Base-by-base conservation (phyloP, 2,329 filamentous ascomycete species). In the Colletotrichum neosansevieriae region DNA sequence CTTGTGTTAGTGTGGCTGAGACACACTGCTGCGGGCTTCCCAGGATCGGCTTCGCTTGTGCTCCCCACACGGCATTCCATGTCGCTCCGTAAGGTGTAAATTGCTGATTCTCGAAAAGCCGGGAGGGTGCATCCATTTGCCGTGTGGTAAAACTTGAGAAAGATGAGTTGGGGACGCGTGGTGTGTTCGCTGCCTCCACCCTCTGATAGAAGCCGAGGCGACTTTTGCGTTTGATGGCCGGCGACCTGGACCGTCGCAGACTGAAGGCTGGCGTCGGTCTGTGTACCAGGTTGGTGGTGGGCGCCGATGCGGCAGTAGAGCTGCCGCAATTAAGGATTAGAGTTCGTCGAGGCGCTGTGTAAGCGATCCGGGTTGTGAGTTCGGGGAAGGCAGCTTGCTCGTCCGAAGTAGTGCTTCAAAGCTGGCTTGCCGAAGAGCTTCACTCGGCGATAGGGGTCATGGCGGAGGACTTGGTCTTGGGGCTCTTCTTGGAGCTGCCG, bases 391-490 rank as follows among this genome's bases (percentile, higher is more conserved):
- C 29, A 47, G 29, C 29, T 45, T 50, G 47, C 42, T 58, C 65
- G 53, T 68, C 65, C 60, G 54, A 68, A 64, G 51, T 47, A 38
- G 21, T 40, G 40, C 47, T 42, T 50, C 13, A 24, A 24, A 59
- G 45, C 32, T 40, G 38, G 54, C 34, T 47, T 68, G 42, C n/a
- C 56, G 12, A 12, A 17, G 34, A 24, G 44, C 63, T 69, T 68
- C 61, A 68, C 79, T 90, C 88, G 72, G 81, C 75, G 75, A 89
- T 89, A 68, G 86, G 83, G 58, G 85, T 81, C 81, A 90, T 88
- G 74, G 79, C 77, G 67, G 76, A 77, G 60, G 79, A 76, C 80
- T 84, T 85, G 73, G 73, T 78, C 80, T 83, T 85, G 74, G 80
- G 76, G 72, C 79, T 80, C 76, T 84, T 86, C 81, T 86, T 88